phyloP scores from a whole-genome alignment of 1,139 yeast genomes.

The Lodderomyces metapsilosis region DNA sequence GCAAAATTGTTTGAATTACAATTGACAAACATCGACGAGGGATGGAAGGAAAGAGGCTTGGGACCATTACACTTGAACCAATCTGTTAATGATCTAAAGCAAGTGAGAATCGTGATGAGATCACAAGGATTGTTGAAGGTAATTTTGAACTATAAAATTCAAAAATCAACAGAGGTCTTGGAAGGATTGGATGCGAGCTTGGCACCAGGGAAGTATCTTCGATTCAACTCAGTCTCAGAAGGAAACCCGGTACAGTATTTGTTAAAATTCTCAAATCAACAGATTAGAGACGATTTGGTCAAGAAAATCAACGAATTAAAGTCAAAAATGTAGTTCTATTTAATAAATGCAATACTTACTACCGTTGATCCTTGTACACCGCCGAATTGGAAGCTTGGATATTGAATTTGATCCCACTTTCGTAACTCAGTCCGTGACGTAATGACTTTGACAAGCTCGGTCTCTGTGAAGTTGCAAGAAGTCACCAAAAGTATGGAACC shows the following conservation, averaged over 20 bases:
- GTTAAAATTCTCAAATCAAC: conserved; percentile 64
- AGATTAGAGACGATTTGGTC: conserved; percentile 57
- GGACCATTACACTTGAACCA: conserved; percentile 84
- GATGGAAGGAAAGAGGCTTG: conserved; percentile 96
- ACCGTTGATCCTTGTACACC: conserved; percentile 86
- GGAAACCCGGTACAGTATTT: conserved; percentile 81
- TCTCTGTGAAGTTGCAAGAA: conserved; percentile 91
- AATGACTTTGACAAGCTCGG: conserved; percentile 62
- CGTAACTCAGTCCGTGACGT: conserved; percentile 35
- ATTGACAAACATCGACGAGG: conserved; percentile 59
- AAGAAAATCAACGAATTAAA: conserved; percentile 49
- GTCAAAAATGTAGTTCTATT: conserved; percentile 9
- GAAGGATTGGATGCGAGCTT: conserved; percentile 87
- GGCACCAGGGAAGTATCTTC: conserved; percentile 72
- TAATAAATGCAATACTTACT: conserved; percentile 77
- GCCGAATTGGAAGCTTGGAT: conserved; percentile 85
- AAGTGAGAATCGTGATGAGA: conserved; percentile 77
- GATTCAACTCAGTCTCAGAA: conserved; percentile 54
- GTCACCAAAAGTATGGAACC: conserved; percentile 74
- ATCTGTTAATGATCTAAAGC: conserved; percentile 29
- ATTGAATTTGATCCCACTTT: conserved; percentile 63
- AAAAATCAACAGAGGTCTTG: conserved; percentile 53
- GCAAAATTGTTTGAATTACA: conserved; percentile 81
- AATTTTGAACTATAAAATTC: conserved; percentile 71
- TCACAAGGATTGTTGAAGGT: conserved; percentile 84